phyloP scores from a whole-genome alignment of 257 asterid genomes.

The Solanum verrucosum region DNA sequence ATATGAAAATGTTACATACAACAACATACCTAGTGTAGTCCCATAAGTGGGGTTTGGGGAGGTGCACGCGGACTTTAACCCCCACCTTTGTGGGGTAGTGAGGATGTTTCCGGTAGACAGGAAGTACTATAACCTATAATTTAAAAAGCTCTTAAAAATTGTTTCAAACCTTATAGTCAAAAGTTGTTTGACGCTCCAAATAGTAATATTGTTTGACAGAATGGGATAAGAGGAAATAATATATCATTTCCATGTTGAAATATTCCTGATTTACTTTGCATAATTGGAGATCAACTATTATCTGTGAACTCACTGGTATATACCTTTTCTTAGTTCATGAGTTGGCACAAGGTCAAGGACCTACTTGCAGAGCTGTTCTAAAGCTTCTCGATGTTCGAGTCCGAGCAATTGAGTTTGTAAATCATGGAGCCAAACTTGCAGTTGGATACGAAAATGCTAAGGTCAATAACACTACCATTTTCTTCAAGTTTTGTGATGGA shows the following conservation, averaged over 20 bases:
- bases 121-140: background rate
- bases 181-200: background rate
- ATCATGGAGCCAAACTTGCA: constrained; percentile 52
- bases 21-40: background rate
- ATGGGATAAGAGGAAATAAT: background rate
- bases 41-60: background rate
- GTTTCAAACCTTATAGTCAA: background rate
- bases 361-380: constrained; percentile 58
- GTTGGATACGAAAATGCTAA: constrained; percentile 64
- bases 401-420: constrained; percentile 48
- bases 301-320: constrained; percentile 3
- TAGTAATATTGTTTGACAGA: background rate
- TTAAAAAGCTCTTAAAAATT: background rate
- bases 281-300: background rate
- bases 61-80: background rate
- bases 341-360: constrained; percentile 52
- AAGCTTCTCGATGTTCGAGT: constrained; percentile 48
- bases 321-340: constrained; percentile 42
- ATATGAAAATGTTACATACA: background rate
- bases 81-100: background rate
- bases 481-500: background rate
- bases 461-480: constrained; percentile 27
- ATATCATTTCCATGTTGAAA: background rate
- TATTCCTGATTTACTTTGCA: background rate
- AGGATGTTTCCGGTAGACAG: background rate